phyloP scores from a whole-genome alignment of 768 basidiomycete species.

The Mycena capillaripes region DNA sequence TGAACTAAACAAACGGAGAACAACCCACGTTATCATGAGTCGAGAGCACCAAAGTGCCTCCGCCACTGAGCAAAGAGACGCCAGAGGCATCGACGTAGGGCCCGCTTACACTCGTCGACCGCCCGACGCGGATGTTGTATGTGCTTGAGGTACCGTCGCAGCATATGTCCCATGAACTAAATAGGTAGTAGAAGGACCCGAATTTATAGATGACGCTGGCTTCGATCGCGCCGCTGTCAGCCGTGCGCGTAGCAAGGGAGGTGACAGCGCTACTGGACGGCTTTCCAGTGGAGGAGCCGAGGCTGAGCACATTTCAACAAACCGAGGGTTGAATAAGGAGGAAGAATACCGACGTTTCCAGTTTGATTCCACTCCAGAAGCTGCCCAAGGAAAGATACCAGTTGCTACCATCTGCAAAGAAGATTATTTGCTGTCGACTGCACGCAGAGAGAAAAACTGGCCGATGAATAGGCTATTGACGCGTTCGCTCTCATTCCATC shows the following conservation, averaged over 20 bases:
- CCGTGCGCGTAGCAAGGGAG: constrained; percentile 60
- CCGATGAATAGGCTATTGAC: constrained; percentile 50
- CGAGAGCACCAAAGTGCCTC: constrained; percentile 65
- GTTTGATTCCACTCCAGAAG: constrained; percentile 70
- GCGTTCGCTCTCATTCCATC: constrained; percentile 1
- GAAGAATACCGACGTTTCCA: constrained; percentile 42
- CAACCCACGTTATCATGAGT: constrained; percentile 57
- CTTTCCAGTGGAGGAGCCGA: constrained; percentile 59
- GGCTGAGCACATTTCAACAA: constrained; percentile 34
- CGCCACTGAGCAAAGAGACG: constrained; percentile 60
- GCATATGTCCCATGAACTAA: constrained; percentile 69
- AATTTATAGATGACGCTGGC: no score
- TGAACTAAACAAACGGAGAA: not conserved
- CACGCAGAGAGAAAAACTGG: constrained; percentile 16
- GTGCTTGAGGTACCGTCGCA: constrained; percentile 65
- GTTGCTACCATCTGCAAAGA: constrained; percentile 51
- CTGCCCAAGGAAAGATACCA: constrained; percentile 68
- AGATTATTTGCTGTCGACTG: not conserved
- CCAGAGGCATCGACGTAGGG: constrained; percentile 63
- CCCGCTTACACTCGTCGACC: constrained; percentile 59
- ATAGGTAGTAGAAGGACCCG: constrained; percentile 50
- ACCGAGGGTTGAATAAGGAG: not conserved
- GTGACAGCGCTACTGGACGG: constrained; percentile 54
- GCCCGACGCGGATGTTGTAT: constrained; percentile 72
- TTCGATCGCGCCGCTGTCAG: no score